phyloP scores from a whole-genome alignment of 768 basidiomycete genomes.

The Favolaschia claudopus region DNA sequence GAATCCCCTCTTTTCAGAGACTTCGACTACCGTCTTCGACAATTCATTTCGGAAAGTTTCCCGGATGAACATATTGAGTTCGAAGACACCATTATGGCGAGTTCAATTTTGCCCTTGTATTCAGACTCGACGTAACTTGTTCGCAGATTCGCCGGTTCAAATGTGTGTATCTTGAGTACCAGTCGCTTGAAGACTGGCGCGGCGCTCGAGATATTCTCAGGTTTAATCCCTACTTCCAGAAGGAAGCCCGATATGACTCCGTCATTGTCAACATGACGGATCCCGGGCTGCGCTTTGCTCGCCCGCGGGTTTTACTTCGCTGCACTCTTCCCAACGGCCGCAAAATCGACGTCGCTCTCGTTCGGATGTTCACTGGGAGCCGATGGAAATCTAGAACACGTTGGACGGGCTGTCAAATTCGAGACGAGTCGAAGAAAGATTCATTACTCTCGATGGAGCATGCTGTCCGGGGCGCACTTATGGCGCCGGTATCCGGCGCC shows the following conservation, averaged over 20 bases:
- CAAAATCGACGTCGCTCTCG: slow-evolving; percentile 14
- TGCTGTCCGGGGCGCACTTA: slow-evolving; percentile 13
- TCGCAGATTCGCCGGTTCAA: slow-evolving; percentile 7
- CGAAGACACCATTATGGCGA: slow-evolving; percentile 6
- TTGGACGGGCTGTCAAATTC: slow-evolving; percentile 18
- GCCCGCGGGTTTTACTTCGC: neutral
- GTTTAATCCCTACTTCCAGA: slow-evolving; percentile 16
- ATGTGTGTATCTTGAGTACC: slow-evolving; percentile 4
- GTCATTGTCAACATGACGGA: slow-evolving; percentile 10
- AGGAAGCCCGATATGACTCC: neutral
- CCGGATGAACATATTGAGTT: slow-evolving; percentile 6
- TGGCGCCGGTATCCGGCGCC: slow-evolving; percentile 3
- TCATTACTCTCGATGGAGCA: slow-evolving; percentile 11
- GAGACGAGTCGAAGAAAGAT: slow-evolving; percentile 14
- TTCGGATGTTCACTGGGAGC: slow-evolving; percentile 8
- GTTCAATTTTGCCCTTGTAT: neutral
- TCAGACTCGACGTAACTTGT: neutral
- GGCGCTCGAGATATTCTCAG: slow-evolving; percentile 11
- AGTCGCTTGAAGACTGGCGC: slow-evolving; percentile 20
- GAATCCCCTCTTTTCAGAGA: neutral
- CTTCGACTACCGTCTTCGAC: slow-evolving; percentile 4
- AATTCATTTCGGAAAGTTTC: neutral
- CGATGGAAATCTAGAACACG: slow-evolving; percentile 21
- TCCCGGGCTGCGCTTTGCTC: slow-evolving; percentile 3
- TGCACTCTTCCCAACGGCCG: slow-evolving; percentile 5